These are phyloP conservation scores for Dendryphion nanum DNA, from an alignment of 2,329 filamentous ascomycete species.

Conservation along the genomic window DNA sequence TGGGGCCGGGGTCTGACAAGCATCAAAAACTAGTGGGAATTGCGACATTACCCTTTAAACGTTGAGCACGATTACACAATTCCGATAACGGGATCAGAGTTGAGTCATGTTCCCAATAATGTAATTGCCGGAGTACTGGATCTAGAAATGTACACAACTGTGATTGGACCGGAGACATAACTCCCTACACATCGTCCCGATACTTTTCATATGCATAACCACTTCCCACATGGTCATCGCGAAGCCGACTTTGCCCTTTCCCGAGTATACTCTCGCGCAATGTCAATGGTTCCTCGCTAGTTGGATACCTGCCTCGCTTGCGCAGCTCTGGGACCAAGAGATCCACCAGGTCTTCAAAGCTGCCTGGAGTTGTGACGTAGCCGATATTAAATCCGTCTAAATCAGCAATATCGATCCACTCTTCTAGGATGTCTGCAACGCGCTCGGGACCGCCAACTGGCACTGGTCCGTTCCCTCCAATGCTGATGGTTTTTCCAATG, in stretches of 20 bases:
- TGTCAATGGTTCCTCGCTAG: background rate
- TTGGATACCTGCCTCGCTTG: conserved; percentile 6
- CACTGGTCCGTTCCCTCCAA: conserved; percentile 63
- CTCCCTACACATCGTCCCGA: background rate
- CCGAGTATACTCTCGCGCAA: conserved; percentile 5
- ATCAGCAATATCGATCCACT: conserved; percentile 64
- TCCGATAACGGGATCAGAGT: no score
- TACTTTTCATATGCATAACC: conserved; percentile 7
- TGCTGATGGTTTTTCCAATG: conserved; percentile 44
- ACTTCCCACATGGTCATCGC: conserved; percentile 8
- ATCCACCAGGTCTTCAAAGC: conserved; percentile 9
- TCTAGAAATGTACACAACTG: no score
- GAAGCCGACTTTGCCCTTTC: conserved; percentile 2
- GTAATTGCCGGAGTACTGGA: no score
- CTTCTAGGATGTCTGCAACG: conserved; percentile 64
- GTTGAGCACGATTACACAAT: no score
- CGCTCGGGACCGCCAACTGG: conserved; percentile 60
- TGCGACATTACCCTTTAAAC: no score
- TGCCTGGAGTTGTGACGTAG: conserved; percentile 6
- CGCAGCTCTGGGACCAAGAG: conserved; percentile 6
- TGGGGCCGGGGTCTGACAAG: background rate
- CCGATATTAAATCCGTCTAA: conserved; percentile 71
- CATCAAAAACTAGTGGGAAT: conserved; percentile 5
- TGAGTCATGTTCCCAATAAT: no score
- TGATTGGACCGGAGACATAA: no score